phyloP scores from a whole-genome alignment of 169 alveolate species.

The Besnoitia besnoiti region DNA sequence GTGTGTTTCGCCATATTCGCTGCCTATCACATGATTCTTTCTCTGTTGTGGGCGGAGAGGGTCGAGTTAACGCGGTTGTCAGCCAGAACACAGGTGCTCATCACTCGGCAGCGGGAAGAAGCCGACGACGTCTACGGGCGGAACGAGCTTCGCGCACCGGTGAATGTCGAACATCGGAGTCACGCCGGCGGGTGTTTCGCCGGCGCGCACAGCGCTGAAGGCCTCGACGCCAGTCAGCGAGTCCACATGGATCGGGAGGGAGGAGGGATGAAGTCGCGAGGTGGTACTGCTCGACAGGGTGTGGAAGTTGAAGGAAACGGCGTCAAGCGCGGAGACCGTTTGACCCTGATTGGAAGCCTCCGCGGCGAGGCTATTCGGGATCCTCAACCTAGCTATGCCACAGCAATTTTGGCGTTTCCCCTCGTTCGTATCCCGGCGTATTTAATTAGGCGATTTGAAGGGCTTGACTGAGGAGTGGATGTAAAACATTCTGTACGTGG shows the following conservation, averaged over 20 bases:
- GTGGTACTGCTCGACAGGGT: neutral
- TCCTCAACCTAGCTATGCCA: neutral
- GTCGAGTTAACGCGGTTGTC: too few species aligned
- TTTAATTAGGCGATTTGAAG: neutral
- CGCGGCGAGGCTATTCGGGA: neutral
- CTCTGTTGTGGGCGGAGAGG: constrained; percentile 15
- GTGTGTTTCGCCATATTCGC: neutral
- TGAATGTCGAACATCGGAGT: too few species aligned
- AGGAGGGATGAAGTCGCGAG: neutral
- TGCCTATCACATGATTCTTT: constrained; percentile 21
- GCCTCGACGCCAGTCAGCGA: neutral
- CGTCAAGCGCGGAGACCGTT: neutral
- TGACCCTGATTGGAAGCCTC: neutral
- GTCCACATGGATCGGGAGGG: neutral
- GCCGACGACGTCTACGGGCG: too few species aligned
- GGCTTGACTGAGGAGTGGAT: neutral
- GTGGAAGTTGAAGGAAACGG: too few species aligned
- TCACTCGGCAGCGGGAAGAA: too few species aligned
- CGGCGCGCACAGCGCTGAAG: too few species aligned
- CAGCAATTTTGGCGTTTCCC: neutral
- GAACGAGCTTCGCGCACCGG: too few species aligned
- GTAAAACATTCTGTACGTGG: too few species aligned
- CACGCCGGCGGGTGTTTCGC: too few species aligned
- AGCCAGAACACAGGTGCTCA: too few species aligned
- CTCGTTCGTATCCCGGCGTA: neutral